Base-by-base conservation (phyloP, 768 basidiomycete genomes). In the Gymnopilus junonius region DNA sequence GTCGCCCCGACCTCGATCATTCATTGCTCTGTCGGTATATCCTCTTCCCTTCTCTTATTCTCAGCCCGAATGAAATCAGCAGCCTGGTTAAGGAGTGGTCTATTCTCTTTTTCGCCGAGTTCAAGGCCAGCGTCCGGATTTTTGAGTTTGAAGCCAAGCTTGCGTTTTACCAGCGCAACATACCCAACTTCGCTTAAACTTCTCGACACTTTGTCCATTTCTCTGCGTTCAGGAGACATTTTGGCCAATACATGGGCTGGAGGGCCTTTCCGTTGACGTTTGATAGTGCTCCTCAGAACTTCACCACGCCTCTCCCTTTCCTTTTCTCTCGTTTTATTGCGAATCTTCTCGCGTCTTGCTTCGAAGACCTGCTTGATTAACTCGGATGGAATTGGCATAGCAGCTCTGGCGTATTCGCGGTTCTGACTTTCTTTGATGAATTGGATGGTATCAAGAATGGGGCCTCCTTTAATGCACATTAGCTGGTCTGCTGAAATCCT, bases 161-260 rank as follows among this genome's bases (percentile, higher is more conserved):
- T 74, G 61, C 76, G 76, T 77, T 93, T 94, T 54, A 88, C 79
- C 69, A 74, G 68, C n/a, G 84, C 92, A 2, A 87, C 82, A 72
- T 92, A 93, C 14, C 93, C 93, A 0, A 84, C 90, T 72, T 89
- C 86, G 58, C 88, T 83, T 2, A 85, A 79, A 39, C 79, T 81
- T 37, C 85, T 74, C 55, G 80, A 78, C 4, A 89, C 74, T 63
- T 74, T 76, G 64, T 92, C 90, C 72, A 79, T 70, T 55, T 71
- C 74, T 61, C 78, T 80, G 61, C 83, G 74, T 65, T 80, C 69
- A 1, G 79, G 76, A 0, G 83, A 77, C 86, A 92, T 86, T 61
- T 69, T 76, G 21, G 71, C 74, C 2, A 87, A 76, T 3, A 90
- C 65, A 65, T 87, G 87, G 0, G 90, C 85, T 0, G 93, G 92